Percentiles rank a stretch among this genome's conserved stretches.
phyloP scores from a whole-genome alignment of 192 early-diverging fungal genomes.

The Irineochytrium annulatum region DNA sequence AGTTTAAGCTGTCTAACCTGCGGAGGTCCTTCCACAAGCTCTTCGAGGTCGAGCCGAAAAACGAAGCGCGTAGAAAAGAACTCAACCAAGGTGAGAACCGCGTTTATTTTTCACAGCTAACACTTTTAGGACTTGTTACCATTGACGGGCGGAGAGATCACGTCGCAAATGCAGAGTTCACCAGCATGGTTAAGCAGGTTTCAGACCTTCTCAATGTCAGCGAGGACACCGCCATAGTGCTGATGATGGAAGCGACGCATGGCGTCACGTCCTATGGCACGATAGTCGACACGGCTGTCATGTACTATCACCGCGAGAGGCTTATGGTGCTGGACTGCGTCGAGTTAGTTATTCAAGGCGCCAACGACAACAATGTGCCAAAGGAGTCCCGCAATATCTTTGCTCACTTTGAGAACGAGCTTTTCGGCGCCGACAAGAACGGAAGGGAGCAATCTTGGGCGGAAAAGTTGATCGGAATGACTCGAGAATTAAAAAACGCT shows the following conservation, averaged over 20 bases:
- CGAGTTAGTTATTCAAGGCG: slow-evolving; percentile 5
- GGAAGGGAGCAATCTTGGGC: too few relatives aligned
- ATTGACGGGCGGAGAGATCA: slow-evolving; percentile 21
- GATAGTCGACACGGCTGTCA: slow-evolving; percentile 7
- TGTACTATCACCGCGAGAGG: slow-evolving; percentile 1
- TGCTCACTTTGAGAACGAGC: not conserved
- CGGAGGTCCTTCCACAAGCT: not conserved
- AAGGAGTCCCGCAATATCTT: slow-evolving; percentile 4
- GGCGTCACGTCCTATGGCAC: slow-evolving; percentile 10
- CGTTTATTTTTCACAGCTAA: not conserved
- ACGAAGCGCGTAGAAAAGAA: slow-evolving; percentile 7
- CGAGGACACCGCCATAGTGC: slow-evolving; percentile 67
- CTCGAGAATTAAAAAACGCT: not conserved
- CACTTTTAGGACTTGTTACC: not conserved
- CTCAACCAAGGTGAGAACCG: slow-evolving; percentile 7
- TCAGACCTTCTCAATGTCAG: slow-evolving; percentile 78
- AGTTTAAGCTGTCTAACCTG: slow-evolving; percentile 8
- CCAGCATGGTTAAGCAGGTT: slow-evolving; percentile 57
- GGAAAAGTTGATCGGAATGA: not conserved
- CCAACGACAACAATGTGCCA: not conserved
- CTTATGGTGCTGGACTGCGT: slow-evolving; percentile 7
- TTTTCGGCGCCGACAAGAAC: not conserved
- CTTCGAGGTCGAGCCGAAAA: slow-evolving; percentile 4
- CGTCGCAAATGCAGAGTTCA: slow-evolving; percentile 66
- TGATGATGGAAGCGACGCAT: slow-evolving; percentile 39